Evolutionary conservation across 768 basidiomycete genomes (phyloP), one percentile per base, ranked within the genome.

Genomic region (Rhodotorula toruloides): DNA sequence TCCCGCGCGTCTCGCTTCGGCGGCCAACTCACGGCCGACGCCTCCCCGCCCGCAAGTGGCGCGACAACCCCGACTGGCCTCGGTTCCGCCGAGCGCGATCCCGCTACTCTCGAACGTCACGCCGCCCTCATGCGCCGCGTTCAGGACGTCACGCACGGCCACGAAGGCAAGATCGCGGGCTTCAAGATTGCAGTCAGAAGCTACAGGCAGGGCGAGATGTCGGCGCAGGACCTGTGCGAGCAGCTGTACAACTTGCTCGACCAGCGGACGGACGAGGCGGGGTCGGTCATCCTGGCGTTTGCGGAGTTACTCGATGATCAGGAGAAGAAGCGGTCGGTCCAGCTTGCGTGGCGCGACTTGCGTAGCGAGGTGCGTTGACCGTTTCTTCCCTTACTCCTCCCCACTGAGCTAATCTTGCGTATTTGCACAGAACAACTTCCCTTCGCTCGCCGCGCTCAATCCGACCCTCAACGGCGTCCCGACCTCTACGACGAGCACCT

Each of bases 181-280:
- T 80, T 79, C 76, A 62, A 69, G 36, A 46, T 70, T 21, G 67
- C 72, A 4, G 83, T 90, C 40, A 86, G 90, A 16, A 84, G 87
- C 36, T 99, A 87, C 78, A 83, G 84, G 32, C 77, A 82, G 4
- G 85, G 85, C 47, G 93, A 99, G 76, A 84, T 85, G 14, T 84
- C 83, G 46, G 88, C 91, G 4, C 82, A 85, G 7, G 94, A 94
- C 77, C 81, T 97, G 68, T 86, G 97, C 56, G 86, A 86, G 46
- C 93, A 89, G 0, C 81, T 93, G n/a, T 94, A 86, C 86, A 89
- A 86, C 74, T 82, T 88, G 42, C 78, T 88, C 17, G 85, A 87
- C 61, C 77, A 81, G 22, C 79, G 85, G 67, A 76, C 88, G 29
- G 91, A 96, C 57, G 81, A 84, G 37, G 88, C 90, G 0, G 86